Evolutionary conservation across 208 protist genomes (phyloP).

Genomic region (Leishmania turanica): DNA sequence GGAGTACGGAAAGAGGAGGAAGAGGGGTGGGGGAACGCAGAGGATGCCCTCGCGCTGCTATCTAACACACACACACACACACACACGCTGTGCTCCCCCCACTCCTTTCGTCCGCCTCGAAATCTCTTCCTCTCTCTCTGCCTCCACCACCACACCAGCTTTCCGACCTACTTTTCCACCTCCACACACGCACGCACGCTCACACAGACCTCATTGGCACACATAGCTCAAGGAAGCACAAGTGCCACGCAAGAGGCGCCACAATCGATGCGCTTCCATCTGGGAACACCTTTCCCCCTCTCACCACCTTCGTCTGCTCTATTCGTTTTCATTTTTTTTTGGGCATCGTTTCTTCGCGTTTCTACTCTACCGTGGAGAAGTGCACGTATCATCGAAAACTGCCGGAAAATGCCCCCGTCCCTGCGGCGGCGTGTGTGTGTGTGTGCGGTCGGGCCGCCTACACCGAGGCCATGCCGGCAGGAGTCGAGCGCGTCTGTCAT

Average conservation of each 20-base stretch:
- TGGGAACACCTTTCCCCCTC: no score
- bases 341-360: neutral
- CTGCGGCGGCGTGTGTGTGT: neutral
- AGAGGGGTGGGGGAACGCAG: neutral
- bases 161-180: no score
- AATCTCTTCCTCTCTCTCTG: no score
- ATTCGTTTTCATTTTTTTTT: no score
- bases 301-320: no score
- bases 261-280: no score
- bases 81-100: neutral
- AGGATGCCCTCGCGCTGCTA: neutral
- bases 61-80: neutral
- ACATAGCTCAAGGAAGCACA: neutral
- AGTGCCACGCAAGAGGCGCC: no score
- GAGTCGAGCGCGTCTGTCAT: neutral
- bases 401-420: neutral
- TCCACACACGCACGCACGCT: neutral
- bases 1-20: no score
- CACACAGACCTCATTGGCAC: neutral
- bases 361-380: no score
- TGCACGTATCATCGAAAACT: no score
- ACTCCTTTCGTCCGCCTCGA: no score
- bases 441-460: neutral
- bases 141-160: no score
- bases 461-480: neutral